Evolutionary conservation across 2,329 filamentous ascomycete genomes (phyloP).

Genomic region (Fusarium cyanostomum): DNA sequence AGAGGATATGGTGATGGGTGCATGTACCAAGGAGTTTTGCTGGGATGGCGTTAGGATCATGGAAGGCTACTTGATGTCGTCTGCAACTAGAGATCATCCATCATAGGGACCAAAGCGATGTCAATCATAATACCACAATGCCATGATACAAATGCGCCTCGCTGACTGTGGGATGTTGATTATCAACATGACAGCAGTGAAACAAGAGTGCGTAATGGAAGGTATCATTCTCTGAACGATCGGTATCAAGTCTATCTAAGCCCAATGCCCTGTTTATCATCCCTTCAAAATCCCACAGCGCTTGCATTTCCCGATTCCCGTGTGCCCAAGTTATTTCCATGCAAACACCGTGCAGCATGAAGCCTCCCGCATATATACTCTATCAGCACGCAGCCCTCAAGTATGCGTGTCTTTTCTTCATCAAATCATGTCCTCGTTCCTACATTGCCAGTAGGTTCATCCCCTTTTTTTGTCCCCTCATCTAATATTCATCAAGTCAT

Average conservation of each 20-base stretch:
- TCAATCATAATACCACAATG: not conserved
- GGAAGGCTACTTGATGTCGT: not conserved
- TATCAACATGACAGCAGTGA: not conserved
- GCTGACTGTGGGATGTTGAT: too few relatives aligned
- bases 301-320: constrained; percentile 18
- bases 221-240: constrained; percentile 38
- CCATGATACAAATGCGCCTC: not conserved
- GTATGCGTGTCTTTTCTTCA: constrained; percentile 31
- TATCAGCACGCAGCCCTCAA: constrained; percentile 30
- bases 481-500: constrained; percentile 30
- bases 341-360: constrained; percentile 17
- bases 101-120: too few relatives aligned
- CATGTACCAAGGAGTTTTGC: constrained; percentile 1
- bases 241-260: constrained; percentile 33
- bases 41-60: constrained; percentile 14
- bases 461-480: constrained; percentile 21
- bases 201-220: constrained; percentile 21
- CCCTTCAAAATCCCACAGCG: constrained; percentile 26
- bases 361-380: constrained; percentile 35
- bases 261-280: constrained; percentile 10
- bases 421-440: constrained; percentile 41
- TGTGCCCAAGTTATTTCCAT: constrained; percentile 21
- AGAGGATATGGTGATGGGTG: constrained; percentile 83
- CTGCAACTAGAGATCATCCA: not conserved
- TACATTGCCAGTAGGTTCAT: constrained; percentile 21